Conservation (phyloP, 345 rosid genomes). For the Leavenworthia alabamica region DNA sequence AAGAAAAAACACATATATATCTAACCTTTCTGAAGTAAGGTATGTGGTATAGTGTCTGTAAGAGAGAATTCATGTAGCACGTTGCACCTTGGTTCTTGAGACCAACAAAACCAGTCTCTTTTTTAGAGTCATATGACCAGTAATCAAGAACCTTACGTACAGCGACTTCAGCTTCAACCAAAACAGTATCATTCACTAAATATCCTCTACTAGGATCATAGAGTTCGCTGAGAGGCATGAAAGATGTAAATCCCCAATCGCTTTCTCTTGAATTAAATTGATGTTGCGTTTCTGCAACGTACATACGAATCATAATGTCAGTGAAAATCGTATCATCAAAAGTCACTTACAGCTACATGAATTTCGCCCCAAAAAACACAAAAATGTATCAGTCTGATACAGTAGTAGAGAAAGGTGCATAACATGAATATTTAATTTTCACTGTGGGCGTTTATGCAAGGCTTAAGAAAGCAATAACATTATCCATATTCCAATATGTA, state of each 20-base stretch:
- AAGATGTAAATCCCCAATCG: conserved; percentile 93
- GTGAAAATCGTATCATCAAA: background rate
- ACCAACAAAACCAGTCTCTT: conserved; percentile 96
- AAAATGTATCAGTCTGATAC: background rate
- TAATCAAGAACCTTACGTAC: conserved; percentile 78
- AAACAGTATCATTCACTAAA: conserved; percentile 65
- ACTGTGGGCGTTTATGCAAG: background rate
- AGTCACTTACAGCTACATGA: conserved; percentile 4
- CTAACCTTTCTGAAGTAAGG: conserved; percentile 95
- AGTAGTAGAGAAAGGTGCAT: conserved; percentile 1
- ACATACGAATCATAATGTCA: conserved; percentile 17
- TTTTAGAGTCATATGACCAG: conserved; percentile 85
- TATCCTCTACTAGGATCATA: conserved; percentile 86
- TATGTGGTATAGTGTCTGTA: conserved; percentile 84
- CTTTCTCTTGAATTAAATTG: conserved; percentile 88
- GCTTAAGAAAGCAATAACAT: background rate
- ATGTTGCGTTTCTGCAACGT: conserved; percentile 74
- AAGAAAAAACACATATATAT: background rate
- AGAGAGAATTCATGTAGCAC: conserved; percentile 95
- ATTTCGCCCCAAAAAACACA: background rate
- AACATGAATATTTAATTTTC: conserved; percentile 1
- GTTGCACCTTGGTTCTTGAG: conserved; percentile 99
- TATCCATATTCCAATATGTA: background rate
- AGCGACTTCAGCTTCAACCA: conserved; percentile 86
- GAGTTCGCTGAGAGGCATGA: conserved; percentile 86